phyloP scores from a whole-genome alignment of 768 basidiomycete genomes.

The Lentinula detonsa region DNA sequence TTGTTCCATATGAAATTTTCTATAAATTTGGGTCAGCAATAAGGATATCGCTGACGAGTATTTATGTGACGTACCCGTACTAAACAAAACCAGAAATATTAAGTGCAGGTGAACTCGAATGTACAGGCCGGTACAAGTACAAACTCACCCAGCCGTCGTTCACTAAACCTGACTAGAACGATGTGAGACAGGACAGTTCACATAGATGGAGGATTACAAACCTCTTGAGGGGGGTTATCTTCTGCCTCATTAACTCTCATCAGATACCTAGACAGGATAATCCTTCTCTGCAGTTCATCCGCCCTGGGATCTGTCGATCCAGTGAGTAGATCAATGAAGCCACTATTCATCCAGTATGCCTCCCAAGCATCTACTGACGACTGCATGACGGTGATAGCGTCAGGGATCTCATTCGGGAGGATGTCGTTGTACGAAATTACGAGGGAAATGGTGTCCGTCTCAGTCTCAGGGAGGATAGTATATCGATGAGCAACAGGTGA shows the following conservation, averaged over 20 bases:
- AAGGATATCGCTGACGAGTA: not conserved
- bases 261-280: conserved; percentile 50
- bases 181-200: not conserved
- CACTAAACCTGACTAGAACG: conserved; percentile 42
- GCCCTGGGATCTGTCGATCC: conserved; percentile 45
- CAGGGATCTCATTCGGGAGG: conserved; percentile 13
- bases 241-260: conserved; percentile 57
- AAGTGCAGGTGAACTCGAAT: not conserved
- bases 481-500: conserved; percentile 40
- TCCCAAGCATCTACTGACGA: conserved; percentile 38
- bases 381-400: conserved; percentile 17
- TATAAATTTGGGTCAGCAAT: conserved; percentile 11
- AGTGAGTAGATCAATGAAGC: conserved; percentile 47
- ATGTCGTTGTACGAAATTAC: conserved; percentile 26
- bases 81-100: conserved; percentile 8
- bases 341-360: conserved; percentile 39
- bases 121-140: not conserved
- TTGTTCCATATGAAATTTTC: conserved; percentile 61
- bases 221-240: conserved; percentile 52
- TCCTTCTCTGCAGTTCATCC: conserved; percentile 49
- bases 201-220: conserved; percentile 15
- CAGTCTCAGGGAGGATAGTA: conserved; percentile 28
- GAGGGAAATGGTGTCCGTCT: conserved; percentile 25
- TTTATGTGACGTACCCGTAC: conserved; percentile 27
- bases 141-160: conserved; percentile 50